Conservation (phyloP, 2,329 filamentous ascomycete species). For the Grosmannia clavigera region DNA sequence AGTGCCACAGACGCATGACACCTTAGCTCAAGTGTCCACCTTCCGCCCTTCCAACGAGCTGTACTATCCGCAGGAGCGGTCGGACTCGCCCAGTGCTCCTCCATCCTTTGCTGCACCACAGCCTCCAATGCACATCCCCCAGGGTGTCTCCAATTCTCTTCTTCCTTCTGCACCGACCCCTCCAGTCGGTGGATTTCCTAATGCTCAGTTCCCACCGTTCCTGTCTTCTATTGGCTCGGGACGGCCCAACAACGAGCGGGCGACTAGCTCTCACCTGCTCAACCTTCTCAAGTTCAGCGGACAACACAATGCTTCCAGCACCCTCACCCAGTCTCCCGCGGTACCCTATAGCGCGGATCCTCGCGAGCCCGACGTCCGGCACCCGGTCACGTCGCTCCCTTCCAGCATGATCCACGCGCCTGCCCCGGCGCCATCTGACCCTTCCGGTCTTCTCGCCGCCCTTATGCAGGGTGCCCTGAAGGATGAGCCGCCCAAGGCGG, state of each 20-base stretch:
- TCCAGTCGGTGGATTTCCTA: conserved; percentile 25
- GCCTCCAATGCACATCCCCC: conserved; percentile 9
- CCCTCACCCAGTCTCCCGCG: background rate
- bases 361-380: conserved; percentile 17
- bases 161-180: conserved; percentile 33
- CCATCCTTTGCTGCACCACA: conserved; percentile 8
- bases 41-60: conserved; percentile 14
- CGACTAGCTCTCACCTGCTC: conserved; percentile 28
- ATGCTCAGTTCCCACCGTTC: conserved; percentile 26
- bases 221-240: conserved; percentile 37
- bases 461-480: conserved; percentile 47
- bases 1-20: conserved; percentile 15
- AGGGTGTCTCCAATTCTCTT: conserved; percentile 14
- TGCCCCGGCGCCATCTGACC: conserved; percentile 42
- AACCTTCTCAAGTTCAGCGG: conserved; percentile 50
- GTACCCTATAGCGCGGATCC: conserved; percentile 11
- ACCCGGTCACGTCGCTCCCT: conserved; percentile 16
- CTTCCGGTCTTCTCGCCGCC: conserved; percentile 44
- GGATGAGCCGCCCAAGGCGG: conserved; percentile 20
- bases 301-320: conserved; percentile 1
- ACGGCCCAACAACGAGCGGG: conserved; percentile 16
- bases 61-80: conserved; percentile 16
- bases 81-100: conserved; percentile 17
- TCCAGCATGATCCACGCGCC: conserved; percentile 39
- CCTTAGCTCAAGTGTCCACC: conserved; percentile 16